Percentiles rank a stretch among this genome's conserved stretches.
These are phyloP conservation scores for Cerioporus squamosus DNA, from an alignment of 1,284 basidiomycete genomes.

Conservation along the genomic window DNA sequence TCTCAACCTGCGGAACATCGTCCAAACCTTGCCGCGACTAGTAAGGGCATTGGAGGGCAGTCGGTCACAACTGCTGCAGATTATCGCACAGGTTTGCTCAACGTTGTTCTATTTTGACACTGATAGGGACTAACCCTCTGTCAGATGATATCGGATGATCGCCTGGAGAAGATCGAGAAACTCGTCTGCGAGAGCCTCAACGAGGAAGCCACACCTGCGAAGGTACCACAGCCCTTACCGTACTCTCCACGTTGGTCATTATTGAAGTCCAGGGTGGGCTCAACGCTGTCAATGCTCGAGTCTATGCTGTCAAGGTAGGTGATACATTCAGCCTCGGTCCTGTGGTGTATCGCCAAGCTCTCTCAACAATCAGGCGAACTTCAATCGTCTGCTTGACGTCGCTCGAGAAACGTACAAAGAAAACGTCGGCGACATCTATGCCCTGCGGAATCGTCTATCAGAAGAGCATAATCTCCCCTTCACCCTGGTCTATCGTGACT, in stretches of 20 bases:
- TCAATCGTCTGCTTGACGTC: conserved; percentile 86
- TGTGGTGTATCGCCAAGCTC: neutral
- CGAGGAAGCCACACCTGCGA: conserved; percentile 63
- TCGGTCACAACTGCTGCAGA: conserved; percentile 61
- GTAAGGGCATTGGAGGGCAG: conserved; percentile 63
- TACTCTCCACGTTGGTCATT: neutral
- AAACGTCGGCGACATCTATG: conserved; percentile 84
- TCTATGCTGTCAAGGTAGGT: conserved; percentile 81
- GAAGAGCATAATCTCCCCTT: conserved; percentile 69
- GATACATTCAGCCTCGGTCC: neutral
- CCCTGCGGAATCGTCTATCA: conserved; percentile 60
- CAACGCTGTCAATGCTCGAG: conserved; percentile 69
- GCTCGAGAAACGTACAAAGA: conserved; percentile 93
- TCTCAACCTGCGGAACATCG: conserved; percentile 72
- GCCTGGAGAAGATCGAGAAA: conserved; percentile 64
- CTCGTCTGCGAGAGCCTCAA: conserved; percentile 71
- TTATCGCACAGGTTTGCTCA: conserved; percentile 59
- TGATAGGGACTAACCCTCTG: neutral
- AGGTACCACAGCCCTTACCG: conserved; percentile 46
- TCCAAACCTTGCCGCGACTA: conserved; percentile 67
- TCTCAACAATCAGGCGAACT: conserved; percentile 58
- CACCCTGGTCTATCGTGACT: conserved; percentile 69
- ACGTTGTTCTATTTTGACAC: neutral
- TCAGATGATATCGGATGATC: conserved; percentile 71
- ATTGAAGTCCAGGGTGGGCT: conserved; percentile 60